Base-by-base conservation (phyloP, 2,329 filamentous ascomycete species). In the Nigrograna mackinnonii region DNA sequence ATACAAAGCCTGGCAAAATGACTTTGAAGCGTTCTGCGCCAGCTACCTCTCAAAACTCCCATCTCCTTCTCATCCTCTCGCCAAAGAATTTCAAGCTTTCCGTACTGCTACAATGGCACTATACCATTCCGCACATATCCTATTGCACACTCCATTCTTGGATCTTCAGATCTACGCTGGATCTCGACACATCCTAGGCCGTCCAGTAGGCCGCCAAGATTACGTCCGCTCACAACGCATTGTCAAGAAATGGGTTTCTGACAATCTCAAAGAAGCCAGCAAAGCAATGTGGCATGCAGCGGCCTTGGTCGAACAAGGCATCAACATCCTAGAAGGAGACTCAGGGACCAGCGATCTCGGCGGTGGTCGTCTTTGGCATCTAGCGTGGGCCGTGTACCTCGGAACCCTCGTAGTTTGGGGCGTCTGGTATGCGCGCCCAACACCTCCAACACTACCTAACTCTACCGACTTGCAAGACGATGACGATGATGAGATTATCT, bases 141-240 rank as follows among this genome's bases (percentile, higher is more conserved):
- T 80, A 0, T 67, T 85, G 2, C 71, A 81, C 42, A 77, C 79
- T 5, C 80, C 83, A 13, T 78, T 85, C 30, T 66, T 84, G 1
- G 80, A 85, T 50, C 66, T 85, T 0, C 82, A 85, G 50, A 83
- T 84, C 31, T 81, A 79, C 33, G 82, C 81, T 0, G 82, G 82
- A 0, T 78, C 81, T 3, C 64, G 73, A 1, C 76, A 84, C 35
- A 84, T 85, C 19, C 70, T 84, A 0, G 81, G 82, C 1, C 71
- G 79, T 0, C 72, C 76, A 0, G 79, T 83, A 1, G 72, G 73
- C 6, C 68, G 69, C 4, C 55, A 61, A 13, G 80, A 83, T 47
- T 78, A 78, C 36, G 64, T 71, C 4, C 72, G 73, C 35, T 82
- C 71, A 3, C 76, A 70, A n/a, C 69, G 65, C 22, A 68, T 72